Evolutionary conservation across 495 filamentous ascomycete species (phyloP), one percentile per base, ranked within the genome.

Genomic region (Annulohypoxylon nitens): DNA sequence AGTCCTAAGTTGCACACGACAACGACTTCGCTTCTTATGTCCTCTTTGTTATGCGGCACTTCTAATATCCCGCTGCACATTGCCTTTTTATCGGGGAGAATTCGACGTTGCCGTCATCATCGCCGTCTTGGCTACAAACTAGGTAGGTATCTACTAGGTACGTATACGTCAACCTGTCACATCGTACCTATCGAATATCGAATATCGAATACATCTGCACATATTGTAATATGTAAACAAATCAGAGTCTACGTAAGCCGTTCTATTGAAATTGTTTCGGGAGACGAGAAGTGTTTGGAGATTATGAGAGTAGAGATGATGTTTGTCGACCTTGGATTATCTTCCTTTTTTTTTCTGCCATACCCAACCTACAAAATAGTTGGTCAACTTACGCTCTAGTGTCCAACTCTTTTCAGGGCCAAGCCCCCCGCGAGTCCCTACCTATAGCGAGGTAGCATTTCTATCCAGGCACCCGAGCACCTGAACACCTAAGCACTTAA

Each of bases 211-310:
- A 39, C 36, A 39, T 11, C 36, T 39, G 36, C 9, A 39, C 8
- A 11, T 39, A 39, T 39, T 39, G 36, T 39, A 14, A 39, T 20
- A 45, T 45, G 43, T 47, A 18, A 59, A 61, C 63, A 71, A 75
- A 68, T 67, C 45, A 68, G 41, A 48, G 53, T 18, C 67, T 75
- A 71, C 72, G 72, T 71, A 75, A 75, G 72, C 72, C 37, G 61
- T 58, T 66, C 67, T 65, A 69, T 71, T 66, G 65, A 45, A 43
- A 23, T 63, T 72, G 73, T 75, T 73, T 30, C 30, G 30, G 30
- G 30, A 30, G 30, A 30, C 30, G 30, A 30, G 30, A 30, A 30
- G 30, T 30, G 30, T 30, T 30, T 30, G 30, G 30, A 30, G 30
- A 30, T 30, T 30, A 30, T 30, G 73, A 69, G 61, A 75, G 64